Evolutionary conservation across 345 rosid genomes (phyloP), one percentile per base, ranked within the genome.

Genomic region (Kernera saxatilis): DNA sequence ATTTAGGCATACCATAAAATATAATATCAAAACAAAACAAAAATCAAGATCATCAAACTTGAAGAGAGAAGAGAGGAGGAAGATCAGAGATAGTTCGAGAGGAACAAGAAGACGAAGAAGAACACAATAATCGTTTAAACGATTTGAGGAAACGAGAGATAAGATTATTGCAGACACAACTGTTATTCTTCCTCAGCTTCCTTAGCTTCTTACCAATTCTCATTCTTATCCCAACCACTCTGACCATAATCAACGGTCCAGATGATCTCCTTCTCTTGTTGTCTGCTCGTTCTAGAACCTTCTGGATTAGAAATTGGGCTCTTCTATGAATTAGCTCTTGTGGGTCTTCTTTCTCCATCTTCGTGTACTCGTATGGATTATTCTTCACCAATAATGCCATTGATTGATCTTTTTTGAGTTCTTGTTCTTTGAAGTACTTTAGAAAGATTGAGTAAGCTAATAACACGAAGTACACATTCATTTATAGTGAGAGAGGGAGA

Each of bases 301-400:
- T 93, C 73, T 87, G 85, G 71, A 93, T 87, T 82, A 90, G 81
- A 79, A 87, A 88, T 67, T 85, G 97, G 15, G 98, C 97, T 79
- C 84, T 61, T 71, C 91, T 60, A 41, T 84, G 94, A n/a, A 44
- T 70, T 2, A 78, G 7, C 67, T 88, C 97, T 44, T 91, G 87
- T 5, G 84, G 85, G 67, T 85, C 92, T 74, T 93, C 97, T 73
- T 86, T 83, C 21, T 86, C 85, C 58, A 90, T 36, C 82, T 78
- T 87, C 25, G 85, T 75, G 83, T 93, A 93, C n/a, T 33, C 82
- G 66, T 59, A 56, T 4, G 81, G 21, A 37, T 30, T 30, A 48
- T 36, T 70, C 62, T 70, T 76, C 75, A 57, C 18, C 79, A 64
- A 64, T 53, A 61, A 7, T 61, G 51, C 70, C 74, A 62, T 69